A percentile compares a stretch with the other conserved stretches of the same genome.
These are phyloP conservation scores for Ustilago hordei DNA, from an alignment of 1,284 basidiomycete genomes.

Conservation along the genomic window DNA sequence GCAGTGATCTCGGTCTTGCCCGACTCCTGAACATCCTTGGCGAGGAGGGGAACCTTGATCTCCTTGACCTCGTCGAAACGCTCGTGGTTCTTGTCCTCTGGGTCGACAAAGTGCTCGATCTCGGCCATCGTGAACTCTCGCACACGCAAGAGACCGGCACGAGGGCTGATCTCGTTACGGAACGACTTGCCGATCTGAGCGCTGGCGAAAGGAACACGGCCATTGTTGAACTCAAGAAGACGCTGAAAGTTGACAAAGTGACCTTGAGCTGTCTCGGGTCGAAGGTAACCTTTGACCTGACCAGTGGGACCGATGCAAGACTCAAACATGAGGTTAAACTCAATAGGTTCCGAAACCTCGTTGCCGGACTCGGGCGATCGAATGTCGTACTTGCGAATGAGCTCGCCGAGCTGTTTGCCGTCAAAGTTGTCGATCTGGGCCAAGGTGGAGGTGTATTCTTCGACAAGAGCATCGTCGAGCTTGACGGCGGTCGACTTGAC, in stretches of 20 bases:
- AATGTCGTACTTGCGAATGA: conserved; percentile 86
- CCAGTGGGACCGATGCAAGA: conserved; percentile 97
- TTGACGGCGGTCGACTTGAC: conserved; percentile 81
- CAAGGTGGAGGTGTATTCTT: conserved; percentile 83
- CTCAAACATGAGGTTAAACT: conserved; percentile 99
- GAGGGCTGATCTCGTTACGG: conserved; percentile 98
- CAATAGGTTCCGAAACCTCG: conserved; percentile 88
- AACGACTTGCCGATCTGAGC: conserved; percentile 97
- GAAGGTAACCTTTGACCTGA: conserved; percentile 94
- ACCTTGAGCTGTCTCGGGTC: conserved; percentile 97
- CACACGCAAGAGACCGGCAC: conserved; percentile 93
- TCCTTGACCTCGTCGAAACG: conserved; percentile 85
- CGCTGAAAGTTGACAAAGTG: conserved; percentile 99
- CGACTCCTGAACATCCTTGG: conserved; percentile 83
- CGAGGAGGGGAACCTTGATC: conserved; percentile 81
- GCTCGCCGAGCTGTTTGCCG: conserved; percentile 86
- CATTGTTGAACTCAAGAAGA: conserved; percentile 97
- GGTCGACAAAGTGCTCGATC: conserved; percentile 99
- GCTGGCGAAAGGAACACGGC: conserved; percentile 93
- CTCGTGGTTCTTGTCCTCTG: conserved; percentile 87
- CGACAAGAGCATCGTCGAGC: conserved; percentile 81
- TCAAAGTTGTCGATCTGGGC: conserved; percentile 96
- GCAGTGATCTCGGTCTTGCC: conserved; percentile 78
- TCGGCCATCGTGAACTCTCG: conserved; percentile 99
- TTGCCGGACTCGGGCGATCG: conserved; percentile 93